These are phyloP conservation scores for Paecilomyces fulvus DNA, from an alignment of 2,329 filamentous ascomycete species.

Conservation along the genomic window DNA sequence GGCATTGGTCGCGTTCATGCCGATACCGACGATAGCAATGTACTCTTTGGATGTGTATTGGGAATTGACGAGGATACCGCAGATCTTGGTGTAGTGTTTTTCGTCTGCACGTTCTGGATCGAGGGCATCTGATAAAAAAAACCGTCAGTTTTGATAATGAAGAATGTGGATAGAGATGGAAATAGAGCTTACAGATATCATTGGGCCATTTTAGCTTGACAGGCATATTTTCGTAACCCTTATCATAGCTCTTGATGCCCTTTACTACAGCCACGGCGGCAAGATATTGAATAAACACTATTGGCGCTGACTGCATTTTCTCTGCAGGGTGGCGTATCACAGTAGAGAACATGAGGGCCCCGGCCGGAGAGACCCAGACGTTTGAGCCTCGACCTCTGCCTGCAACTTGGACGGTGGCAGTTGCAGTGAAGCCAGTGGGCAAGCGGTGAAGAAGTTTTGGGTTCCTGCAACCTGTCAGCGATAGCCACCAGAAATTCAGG, in stretches of 20 bases:
- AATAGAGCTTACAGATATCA: constrained; percentile 63
- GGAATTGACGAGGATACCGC: constrained; percentile 86
- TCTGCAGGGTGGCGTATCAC: constrained; percentile 75
- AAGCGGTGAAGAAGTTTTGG: constrained; percentile 64
- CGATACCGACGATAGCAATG: constrained; percentile 76
- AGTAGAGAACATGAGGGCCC: constrained; percentile 78
- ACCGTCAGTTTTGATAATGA: constrained; percentile 2
- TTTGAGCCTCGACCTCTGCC: constrained; percentile 84
- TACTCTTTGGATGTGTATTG: constrained; percentile 69
- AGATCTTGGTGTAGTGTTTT: constrained; percentile 71
- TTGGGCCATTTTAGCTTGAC: constrained; percentile 97
- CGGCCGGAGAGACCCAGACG: constrained; percentile 87
- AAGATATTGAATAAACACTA: constrained; percentile 92
- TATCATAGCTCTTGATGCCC: constrained; percentile 71
- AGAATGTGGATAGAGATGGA: background rate
- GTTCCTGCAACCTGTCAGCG: constrained; percentile 49
- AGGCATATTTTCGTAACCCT: constrained; percentile 64
- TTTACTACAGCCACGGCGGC: constrained; percentile 79
- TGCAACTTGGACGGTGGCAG: constrained; percentile 79
- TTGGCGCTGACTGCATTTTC: constrained; percentile 62
- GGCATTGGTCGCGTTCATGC: constrained; percentile 75
- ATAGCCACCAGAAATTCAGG: constrained; percentile 2
- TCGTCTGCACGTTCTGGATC: constrained; percentile 49
- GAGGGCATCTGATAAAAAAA: constrained; percentile 46
- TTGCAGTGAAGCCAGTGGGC: constrained; percentile 77